These are phyloP conservation scores for Phaffomyces thermotolerans DNA, from an alignment of 805 yeast genomes.

Conservation along the genomic window DNA sequence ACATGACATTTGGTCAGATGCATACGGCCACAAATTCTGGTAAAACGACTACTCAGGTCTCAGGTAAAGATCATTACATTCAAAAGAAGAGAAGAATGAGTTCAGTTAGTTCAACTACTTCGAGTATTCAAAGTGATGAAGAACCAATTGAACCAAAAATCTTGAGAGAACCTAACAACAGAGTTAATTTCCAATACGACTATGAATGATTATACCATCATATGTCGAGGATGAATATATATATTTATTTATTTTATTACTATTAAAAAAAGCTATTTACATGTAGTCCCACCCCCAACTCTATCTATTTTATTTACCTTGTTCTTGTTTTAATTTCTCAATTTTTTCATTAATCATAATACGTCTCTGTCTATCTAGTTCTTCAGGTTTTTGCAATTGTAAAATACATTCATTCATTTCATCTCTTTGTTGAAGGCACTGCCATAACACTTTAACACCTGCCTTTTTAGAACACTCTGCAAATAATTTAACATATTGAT, in stretches of 20 bases:
- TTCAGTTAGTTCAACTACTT: constrained; percentile 10
- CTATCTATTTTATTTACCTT: background rate
- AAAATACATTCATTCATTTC: constrained; percentile 59
- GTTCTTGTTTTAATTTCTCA: background rate
- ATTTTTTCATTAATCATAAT: constrained; percentile 50
- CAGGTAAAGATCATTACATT: constrained; percentile 14
- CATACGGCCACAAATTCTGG: constrained; percentile 17
- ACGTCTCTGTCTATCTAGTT: constrained; percentile 65
- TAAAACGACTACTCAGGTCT: constrained; percentile 10
- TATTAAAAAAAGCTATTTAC: background rate
- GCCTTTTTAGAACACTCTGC: constrained; percentile 57
- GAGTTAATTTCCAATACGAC: constrained; percentile 12
- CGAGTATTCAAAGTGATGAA: constrained; percentile 2
- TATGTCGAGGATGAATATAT: too few relatives aligned
- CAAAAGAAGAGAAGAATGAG: constrained; percentile 19
- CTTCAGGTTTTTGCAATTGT: constrained; percentile 51
- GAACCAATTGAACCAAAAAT: constrained; percentile 2
- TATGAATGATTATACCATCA: background rate
- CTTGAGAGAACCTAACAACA: constrained; percentile 11
- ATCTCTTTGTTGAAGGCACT: constrained; percentile 52
- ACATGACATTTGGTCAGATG: constrained; percentile 15
- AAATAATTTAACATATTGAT: constrained; percentile 58
- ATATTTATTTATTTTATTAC: background rate
- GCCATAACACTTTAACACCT: constrained; percentile 60
- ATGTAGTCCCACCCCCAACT: too few relatives aligned